These are phyloP conservation scores for Mayamaea pseudoterrestris DNA, from an alignment of 108 stramenopile genomes.

Conservation along the genomic window DNA sequence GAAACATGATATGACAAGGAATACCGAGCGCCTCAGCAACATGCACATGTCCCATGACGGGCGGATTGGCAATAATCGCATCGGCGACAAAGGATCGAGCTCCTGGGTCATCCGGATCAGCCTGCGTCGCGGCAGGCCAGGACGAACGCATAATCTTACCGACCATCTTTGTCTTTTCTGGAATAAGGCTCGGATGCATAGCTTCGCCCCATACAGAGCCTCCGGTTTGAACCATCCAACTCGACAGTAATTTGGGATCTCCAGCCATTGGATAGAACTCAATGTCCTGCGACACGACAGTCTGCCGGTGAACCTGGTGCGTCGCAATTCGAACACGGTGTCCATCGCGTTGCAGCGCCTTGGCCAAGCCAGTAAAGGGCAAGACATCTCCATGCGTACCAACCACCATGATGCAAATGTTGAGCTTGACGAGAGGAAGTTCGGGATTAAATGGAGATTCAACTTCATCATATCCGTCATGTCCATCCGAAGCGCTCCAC, in stretches of 20 bases:
- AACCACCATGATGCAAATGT: conserved; percentile 48
- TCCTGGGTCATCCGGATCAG: conserved; percentile 40
- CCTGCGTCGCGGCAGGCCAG: conserved; percentile 55
- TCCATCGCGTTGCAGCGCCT: conserved; percentile 27
- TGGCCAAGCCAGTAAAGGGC: conserved; percentile 43
- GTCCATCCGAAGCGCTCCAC: too few species aligned
- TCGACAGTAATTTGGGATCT: conserved; percentile 47
- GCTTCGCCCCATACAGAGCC: conserved; percentile 44
- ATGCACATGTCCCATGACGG: conserved; percentile 65
- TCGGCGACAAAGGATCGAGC: conserved; percentile 47
- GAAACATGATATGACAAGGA: conserved; percentile 81
- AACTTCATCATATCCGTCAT: too few species aligned
- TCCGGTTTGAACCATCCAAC: conserved; percentile 65
- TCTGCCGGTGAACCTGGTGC: conserved; percentile 41
- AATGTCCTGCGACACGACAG: conserved; percentile 32
- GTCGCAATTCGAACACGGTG: conserved; percentile 58
- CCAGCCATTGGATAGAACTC: conserved; percentile 80
- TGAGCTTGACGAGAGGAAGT: conserved; percentile 35
- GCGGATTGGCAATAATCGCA: conserved; percentile 65
- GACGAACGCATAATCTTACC: conserved; percentile 36
- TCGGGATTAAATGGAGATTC: too few species aligned
- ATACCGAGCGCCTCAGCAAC: conserved; percentile 73
- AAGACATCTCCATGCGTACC: conserved; percentile 60
- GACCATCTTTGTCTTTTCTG: conserved; percentile 50
- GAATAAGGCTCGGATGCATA: conserved; percentile 19